Conservation (phyloP, 2,329 filamentous ascomycete species). For the Colletotrichum euphorbiae region DNA sequence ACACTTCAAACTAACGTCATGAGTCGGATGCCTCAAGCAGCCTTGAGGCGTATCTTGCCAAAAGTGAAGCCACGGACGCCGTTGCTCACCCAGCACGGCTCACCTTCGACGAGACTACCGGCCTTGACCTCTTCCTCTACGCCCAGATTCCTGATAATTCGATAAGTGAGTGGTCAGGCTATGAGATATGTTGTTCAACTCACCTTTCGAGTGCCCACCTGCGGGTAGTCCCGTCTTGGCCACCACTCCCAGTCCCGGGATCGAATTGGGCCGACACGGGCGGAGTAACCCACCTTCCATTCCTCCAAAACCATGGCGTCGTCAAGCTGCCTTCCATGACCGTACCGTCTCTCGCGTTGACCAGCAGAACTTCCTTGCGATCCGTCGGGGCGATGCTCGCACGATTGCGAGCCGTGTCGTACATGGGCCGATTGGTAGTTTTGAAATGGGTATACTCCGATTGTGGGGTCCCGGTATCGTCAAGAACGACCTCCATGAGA, state of each 20-base stretch:
- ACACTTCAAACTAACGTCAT: not conserved
- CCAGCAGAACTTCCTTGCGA: conserved; percentile 79
- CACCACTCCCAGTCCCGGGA: conserved; percentile 69
- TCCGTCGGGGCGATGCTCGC: conserved; percentile 64
- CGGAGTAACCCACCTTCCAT: conserved; percentile 83
- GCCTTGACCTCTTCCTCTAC: conserved; percentile 72
- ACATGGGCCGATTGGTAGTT: conserved; percentile 79
- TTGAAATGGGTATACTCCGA: conserved; percentile 86
- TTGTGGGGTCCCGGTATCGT: conserved; percentile 53
- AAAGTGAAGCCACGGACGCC: conserved; percentile 82
- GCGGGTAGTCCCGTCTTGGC: conserved; percentile 84
- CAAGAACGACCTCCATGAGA: conserved; percentile 58
- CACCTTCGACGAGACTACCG: conserved; percentile 73
- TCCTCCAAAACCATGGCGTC: conserved; percentile 83
- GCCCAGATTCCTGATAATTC: conserved; percentile 63
- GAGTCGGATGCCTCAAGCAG: not conserved
- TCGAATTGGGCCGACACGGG: conserved; percentile 61
- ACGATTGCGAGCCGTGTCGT: conserved; percentile 75
- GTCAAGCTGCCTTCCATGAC: conserved; percentile 90
- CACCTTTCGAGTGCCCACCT: conserved; percentile 83
- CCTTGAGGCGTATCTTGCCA: conserved; percentile 53
- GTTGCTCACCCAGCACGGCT: conserved; percentile 90
- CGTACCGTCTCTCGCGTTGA: conserved; percentile 68
- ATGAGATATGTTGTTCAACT: conserved; percentile 38
- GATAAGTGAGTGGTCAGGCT: not conserved